A percentile compares a stretch with the other conserved stretches of the same genome.
These are phyloP conservation scores for Gossypium arboreum DNA, from an alignment of 345 rosid genomes.

Conservation along the genomic window DNA sequence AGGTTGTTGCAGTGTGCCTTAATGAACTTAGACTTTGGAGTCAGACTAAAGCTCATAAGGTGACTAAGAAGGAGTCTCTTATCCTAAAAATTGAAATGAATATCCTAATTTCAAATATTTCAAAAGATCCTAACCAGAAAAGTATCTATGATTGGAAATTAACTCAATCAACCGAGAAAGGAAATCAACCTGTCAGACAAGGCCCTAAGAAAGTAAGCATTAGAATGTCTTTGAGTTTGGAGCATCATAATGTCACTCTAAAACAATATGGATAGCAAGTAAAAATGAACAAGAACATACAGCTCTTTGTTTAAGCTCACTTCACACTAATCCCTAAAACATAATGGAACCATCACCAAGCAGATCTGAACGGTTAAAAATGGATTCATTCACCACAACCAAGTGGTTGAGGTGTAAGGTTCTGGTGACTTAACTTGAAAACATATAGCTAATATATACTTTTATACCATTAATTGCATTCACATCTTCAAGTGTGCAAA, in stretches of 20 bases:
- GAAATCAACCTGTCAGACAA: conserved; percentile 4
- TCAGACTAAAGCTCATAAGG: neutral
- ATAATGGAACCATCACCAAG: neutral
- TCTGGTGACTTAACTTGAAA: neutral
- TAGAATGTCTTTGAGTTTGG: neutral
- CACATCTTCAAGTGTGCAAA: neutral
- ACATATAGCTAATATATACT: neutral
- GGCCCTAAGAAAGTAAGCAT: neutral
- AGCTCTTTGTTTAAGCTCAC: neutral
- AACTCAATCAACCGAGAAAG: neutral
- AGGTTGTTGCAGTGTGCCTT: conserved; percentile 1
- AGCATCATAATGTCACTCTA: neutral
- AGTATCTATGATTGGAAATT: neutral
- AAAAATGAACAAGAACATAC: conserved; percentile 1
- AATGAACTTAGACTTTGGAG: neutral
- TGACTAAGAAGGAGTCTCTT: conserved; percentile 1
- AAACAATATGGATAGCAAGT: neutral
- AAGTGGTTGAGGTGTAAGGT: neutral
- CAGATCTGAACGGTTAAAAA: neutral
- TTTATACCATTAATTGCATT: neutral
- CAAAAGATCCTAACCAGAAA: neutral
- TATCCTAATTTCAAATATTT: neutral
- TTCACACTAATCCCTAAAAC: neutral
- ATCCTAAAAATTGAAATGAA: neutral
- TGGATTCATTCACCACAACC: neutral